Conservation (phyloP, 805 yeast species). For the Yarrowia yakushimensis region DNA sequence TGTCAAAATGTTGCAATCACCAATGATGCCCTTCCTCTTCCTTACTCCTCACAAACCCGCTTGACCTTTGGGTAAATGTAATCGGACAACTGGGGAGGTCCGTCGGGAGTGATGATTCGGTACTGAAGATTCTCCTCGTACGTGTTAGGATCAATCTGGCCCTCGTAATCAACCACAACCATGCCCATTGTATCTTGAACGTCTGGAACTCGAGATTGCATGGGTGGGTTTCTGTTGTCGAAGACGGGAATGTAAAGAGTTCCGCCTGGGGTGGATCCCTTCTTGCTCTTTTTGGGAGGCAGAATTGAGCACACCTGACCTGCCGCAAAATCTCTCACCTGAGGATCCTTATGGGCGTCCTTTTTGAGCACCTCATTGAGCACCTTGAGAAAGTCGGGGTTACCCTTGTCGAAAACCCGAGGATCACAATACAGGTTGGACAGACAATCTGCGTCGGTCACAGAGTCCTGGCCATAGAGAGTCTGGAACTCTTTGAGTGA, state of each 20-base stretch:
- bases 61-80: conserved; percentile 44
- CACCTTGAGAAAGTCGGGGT: conserved; percentile 31
- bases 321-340: conserved; percentile 34
- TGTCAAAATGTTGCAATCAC: too few species aligned
- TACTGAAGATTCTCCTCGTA: conserved; percentile 62
- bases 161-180: conserved; percentile 52
- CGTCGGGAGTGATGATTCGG: conserved; percentile 48
- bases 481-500: conserved; percentile 9
- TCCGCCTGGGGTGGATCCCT: conserved; percentile 7
- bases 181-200: conserved; percentile 70
- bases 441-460: background rate
- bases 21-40: background rate
- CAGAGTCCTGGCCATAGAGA: background rate
- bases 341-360: conserved; percentile 35
- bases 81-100: conserved; percentile 53
- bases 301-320: conserved; percentile 26
- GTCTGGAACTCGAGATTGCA: conserved; percentile 63
- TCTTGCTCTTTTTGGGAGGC: conserved; percentile 35
- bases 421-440: conserved; percentile 26
- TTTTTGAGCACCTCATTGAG: conserved; percentile 31
- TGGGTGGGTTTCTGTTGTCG: conserved; percentile 64
- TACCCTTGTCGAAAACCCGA: conserved; percentile 25
- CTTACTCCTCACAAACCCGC: conserved; percentile 34
- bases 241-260: conserved; percentile 61
- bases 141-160: conserved; percentile 51